These are phyloP conservation scores for Beverwykella pulmonaria DNA, from an alignment of 495 filamentous ascomycete genomes.

Conservation along the genomic window DNA sequence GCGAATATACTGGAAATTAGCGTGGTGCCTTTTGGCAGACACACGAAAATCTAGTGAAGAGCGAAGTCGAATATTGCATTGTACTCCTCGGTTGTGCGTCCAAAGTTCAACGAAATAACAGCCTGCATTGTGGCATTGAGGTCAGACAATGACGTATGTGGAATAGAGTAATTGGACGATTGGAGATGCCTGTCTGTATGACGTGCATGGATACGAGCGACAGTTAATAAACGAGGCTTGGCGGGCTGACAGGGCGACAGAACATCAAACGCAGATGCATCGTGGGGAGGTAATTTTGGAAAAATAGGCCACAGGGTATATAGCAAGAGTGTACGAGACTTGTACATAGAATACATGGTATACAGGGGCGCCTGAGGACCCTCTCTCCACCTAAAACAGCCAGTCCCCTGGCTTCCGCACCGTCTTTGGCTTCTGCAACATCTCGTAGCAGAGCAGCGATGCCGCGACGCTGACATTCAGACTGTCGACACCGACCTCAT, in stretches of 20 bases:
- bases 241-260: background rate
- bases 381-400: constrained; percentile 12
- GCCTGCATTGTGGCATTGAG: too few species aligned
- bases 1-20: too few species aligned
- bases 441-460: constrained; percentile 69
- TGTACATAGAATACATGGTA: background rate
- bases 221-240: background rate
- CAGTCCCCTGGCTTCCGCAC: constrained; percentile 16
- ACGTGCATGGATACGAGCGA: constrained; percentile 26
- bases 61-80: too few species aligned
- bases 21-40: too few species aligned
- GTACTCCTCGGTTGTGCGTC: too few species aligned
- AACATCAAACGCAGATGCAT: background rate
- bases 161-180: constrained; percentile 1
- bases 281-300: background rate
- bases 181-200: background rate
- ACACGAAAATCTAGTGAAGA: too few species aligned
- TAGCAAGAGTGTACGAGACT: constrained; percentile 2
- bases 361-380: background rate
- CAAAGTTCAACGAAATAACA: too few species aligned
- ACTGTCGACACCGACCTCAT: constrained; percentile 65
- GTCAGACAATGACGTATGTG: background rate
- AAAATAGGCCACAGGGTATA: background rate
- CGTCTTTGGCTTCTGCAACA: constrained; percentile 51
- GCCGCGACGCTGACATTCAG: constrained; percentile 88